Evolutionary conservation across 441 rosid genomes (phyloP).

Genomic region (Biscutella laevigata): DNA sequence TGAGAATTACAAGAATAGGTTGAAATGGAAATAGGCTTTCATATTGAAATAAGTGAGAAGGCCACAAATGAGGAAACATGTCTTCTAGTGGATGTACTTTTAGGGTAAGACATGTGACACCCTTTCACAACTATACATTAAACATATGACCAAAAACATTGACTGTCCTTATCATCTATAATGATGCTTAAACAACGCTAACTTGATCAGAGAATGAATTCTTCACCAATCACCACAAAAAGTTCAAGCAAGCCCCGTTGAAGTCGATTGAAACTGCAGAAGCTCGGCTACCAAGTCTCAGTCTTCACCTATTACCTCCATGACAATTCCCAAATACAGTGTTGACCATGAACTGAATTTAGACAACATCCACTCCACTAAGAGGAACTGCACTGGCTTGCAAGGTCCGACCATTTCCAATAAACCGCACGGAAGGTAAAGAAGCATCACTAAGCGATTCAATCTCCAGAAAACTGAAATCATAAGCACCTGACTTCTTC

Average conservation of each 20-base stretch:
- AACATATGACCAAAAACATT: not conserved
- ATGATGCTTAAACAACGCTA: constrained; percentile 9
- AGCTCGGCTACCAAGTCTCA: constrained; percentile 14
- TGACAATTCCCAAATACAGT: not conserved
- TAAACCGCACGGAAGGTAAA: constrained; percentile 70
- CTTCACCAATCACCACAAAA: constrained; percentile 8
- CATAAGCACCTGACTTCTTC: constrained; percentile 84
- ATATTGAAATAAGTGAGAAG: constrained; percentile 11
- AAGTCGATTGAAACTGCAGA: constrained; percentile 1
- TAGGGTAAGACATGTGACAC: constrained; percentile 15
- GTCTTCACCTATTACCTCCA: constrained; percentile 7
- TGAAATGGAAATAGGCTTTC: constrained; percentile 8
- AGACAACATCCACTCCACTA: constrained; percentile 62
- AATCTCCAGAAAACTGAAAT: constrained; percentile 70
- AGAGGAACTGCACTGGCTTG: constrained; percentile 66
- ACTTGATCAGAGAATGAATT: not conserved
- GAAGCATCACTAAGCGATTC: constrained; percentile 80
- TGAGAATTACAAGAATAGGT: constrained; percentile 7
- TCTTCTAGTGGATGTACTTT: constrained; percentile 9
- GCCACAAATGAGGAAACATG: constrained; percentile 21
- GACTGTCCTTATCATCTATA: constrained; percentile 5
- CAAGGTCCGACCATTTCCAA: constrained; percentile 68
- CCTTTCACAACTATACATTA: constrained; percentile 15
- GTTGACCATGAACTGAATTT: constrained; percentile 10
- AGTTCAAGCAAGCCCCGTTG: constrained; percentile 15